Conservation (phyloP, 768 basidiomycete genomes). For the Agrocybe pediades region DNA sequence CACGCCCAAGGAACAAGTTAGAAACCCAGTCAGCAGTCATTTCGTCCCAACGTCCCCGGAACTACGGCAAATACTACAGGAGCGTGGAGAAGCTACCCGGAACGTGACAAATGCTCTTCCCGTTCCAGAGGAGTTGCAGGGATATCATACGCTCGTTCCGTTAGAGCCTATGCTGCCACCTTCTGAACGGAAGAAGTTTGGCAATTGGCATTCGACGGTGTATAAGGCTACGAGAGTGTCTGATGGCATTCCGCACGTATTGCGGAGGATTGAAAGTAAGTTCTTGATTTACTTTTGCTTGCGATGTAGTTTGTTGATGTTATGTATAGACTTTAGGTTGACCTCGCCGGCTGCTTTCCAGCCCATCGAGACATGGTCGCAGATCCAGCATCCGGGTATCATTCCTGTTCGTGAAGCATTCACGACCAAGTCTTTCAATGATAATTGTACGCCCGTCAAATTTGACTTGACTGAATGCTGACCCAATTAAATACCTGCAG, state of each 20-base stretch:
- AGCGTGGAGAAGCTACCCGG: constrained; percentile 69
- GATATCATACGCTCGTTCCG: constrained; percentile 86
- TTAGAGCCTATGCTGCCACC: constrained; percentile 55
- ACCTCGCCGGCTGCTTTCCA: constrained; percentile 80
- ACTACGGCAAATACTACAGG: constrained; percentile 46
- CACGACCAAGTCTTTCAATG: constrained; percentile 90
- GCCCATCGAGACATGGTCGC: constrained; percentile 84
- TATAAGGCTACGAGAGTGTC: constrained; percentile 79
- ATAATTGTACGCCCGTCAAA: constrained; percentile 68
- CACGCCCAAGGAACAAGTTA: constrained; percentile 55
- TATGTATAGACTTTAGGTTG: constrained; percentile 73
- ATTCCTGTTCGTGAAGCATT: constrained; percentile 88
- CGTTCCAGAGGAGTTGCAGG: constrained; percentile 86
- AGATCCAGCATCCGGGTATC: constrained; percentile 83
- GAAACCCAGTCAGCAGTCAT: constrained; percentile 51
- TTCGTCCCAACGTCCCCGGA: constrained; percentile 62
- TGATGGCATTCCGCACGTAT: constrained; percentile 77
- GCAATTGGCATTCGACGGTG: constrained; percentile 82
- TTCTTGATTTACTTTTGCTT: constrained; percentile 8
- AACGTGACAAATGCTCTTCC: constrained; percentile 48
- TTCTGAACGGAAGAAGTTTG: constrained; percentile 71
- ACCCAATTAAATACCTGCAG: constrained; percentile 37
- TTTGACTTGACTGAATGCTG: neutral
- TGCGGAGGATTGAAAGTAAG: constrained; percentile 89
- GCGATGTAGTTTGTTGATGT: constrained; percentile 1